A percentile compares a stretch with the other conserved stretches of the same genome.
phyloP scores from a whole-genome alignment of 139 green algal genomes.

The Chlorella vulgaris region DNA sequence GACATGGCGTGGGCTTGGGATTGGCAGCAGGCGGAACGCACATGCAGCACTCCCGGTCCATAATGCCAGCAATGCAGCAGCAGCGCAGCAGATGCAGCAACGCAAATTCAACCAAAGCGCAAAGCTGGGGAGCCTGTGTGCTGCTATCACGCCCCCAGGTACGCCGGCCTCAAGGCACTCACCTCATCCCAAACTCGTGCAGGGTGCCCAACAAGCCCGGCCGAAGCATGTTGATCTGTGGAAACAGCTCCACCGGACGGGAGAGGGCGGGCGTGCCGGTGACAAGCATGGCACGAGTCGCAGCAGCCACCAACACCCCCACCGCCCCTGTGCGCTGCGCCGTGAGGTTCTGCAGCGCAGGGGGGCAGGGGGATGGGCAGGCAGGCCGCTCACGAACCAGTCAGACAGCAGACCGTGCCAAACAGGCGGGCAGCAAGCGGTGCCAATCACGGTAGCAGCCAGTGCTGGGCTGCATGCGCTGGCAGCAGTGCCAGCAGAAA shows the following conservation, averaged over 20 bases:
- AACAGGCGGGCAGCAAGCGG: no score
- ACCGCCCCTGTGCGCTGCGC: slow-evolving; percentile 60
- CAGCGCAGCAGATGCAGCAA: no score
- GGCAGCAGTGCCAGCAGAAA: no score
- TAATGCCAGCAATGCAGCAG: no score
- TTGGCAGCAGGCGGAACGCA: no score
- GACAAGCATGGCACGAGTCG: slow-evolving; percentile 66
- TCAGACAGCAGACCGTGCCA: no score
- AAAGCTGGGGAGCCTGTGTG: neutral
- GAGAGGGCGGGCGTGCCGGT: slow-evolving; percentile 75
- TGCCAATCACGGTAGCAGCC: no score
- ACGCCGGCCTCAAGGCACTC: no score
- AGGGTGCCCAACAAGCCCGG: slow-evolving; percentile 77
- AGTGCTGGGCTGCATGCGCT: no score
- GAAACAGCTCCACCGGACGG: slow-evolving; percentile 66
- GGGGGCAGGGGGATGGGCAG: slow-evolving; percentile 17
- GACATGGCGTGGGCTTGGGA: no score
- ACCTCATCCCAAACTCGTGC: slow-evolving; percentile 75
- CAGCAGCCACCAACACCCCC: slow-evolving; percentile 57
- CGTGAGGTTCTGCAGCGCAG: slow-evolving; percentile 47
- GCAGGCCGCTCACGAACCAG: neutral
- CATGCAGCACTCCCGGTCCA: no score
- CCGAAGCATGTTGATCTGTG: slow-evolving; percentile 70
- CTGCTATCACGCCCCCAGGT: neutral
- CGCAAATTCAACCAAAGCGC: no score